phyloP scores from a whole-genome alignment of 1,139 yeast species.

The Sugiyamaella castrensis region DNA sequence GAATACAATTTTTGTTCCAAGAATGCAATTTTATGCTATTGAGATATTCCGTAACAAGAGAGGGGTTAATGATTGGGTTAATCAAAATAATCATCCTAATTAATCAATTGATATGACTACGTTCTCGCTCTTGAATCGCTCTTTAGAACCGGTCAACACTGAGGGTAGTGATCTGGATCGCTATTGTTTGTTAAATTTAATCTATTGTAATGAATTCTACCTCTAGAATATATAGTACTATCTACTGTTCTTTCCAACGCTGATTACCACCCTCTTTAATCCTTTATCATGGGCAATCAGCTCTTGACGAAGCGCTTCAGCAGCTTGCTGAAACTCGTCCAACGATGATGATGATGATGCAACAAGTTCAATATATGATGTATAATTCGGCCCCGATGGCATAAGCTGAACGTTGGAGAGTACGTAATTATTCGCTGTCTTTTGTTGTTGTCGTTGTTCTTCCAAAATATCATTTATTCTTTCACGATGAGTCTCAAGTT shows the following conservation, averaged over 20 bases:
- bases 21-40: constrained; percentile 91
- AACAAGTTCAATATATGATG: constrained; percentile 16
- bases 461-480: constrained; percentile 22
- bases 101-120: too few relatives aligned
- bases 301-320: constrained; percentile 33
- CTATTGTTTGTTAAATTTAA: too few relatives aligned
- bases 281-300: constrained; percentile 36
- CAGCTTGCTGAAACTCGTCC: constrained; percentile 47
- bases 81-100: constrained; percentile 27
- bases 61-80: constrained; percentile 91
- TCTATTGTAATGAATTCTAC: too few relatives aligned
- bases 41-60: constrained; percentile 91
- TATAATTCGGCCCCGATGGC: constrained; percentile 34
- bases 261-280: constrained; percentile 36
- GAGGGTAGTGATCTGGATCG: too few relatives aligned
- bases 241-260: constrained; percentile 6
- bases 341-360: constrained; percentile 22
- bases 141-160: too few relatives aligned
- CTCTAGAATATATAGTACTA: too few relatives aligned
- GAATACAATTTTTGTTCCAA: constrained; percentile 83
- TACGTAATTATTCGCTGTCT: constrained; percentile 30
- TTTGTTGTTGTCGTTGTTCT: constrained; percentile 7
- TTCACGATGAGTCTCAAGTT: constrained; percentile 21
- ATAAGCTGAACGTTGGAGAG: constrained; percentile 24
- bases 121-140: too few relatives aligned